Evolutionary conservation across 208 protist genomes (phyloP).

Genomic region (Angomonas ambiguus): DNA sequence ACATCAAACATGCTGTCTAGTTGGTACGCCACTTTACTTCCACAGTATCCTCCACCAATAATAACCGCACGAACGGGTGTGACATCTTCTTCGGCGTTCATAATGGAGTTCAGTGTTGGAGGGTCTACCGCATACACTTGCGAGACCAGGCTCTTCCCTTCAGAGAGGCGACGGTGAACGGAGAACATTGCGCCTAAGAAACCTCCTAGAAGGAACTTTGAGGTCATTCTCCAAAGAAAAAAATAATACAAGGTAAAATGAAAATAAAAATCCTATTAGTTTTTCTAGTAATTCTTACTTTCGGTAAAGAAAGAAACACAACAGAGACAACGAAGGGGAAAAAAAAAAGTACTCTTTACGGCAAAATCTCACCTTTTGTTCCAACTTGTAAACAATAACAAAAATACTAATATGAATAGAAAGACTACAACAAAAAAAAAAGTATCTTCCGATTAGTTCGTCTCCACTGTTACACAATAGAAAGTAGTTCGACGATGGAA

Average conservation of each 20-base stretch:
- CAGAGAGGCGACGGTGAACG: slow-evolving; percentile 18
- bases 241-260: no score
- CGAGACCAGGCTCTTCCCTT: slow-evolving; percentile 23
- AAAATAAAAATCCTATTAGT: no score
- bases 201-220: slow-evolving; percentile 39
- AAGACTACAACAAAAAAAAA: no score
- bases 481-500: not conserved
- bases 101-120: slow-evolving; percentile 63
- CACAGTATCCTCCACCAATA: slow-evolving; percentile 79
- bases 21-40: slow-evolving; percentile 66
- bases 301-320: slow-evolving; percentile 5
- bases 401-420: no score
- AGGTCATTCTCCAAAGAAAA: slow-evolving; percentile 32
- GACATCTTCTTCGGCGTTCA: slow-evolving; percentile 78
- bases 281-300: not conserved
- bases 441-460: no score
- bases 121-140: slow-evolving; percentile 35
- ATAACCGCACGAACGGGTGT: slow-evolving; percentile 68
- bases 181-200: slow-evolving; percentile 38
- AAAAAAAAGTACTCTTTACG: slow-evolving; percentile 3
- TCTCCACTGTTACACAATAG: no score
- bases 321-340: slow-evolving; percentile 12
- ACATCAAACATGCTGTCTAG: slow-evolving; percentile 86
- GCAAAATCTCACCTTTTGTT: not conserved
- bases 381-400: not conserved